phyloP scores from a whole-genome alignment of 2,329 filamentous ascomycete genomes.

The Cytospora leucostoma region DNA sequence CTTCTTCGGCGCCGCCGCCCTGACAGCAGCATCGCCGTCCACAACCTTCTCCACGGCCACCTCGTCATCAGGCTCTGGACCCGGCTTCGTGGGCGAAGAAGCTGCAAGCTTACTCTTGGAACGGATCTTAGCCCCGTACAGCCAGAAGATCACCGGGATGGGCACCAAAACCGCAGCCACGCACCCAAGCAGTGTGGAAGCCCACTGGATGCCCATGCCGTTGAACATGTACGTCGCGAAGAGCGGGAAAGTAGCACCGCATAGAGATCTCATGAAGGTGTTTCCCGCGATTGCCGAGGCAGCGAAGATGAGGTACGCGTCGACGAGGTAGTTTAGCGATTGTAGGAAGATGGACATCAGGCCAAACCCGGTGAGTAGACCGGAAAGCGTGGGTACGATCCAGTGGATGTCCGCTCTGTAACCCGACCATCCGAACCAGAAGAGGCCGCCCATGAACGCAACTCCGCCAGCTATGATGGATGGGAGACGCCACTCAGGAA shows the following conservation, averaged over 20 bases:
- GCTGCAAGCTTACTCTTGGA: conserved; percentile 58
- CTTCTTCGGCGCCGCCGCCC: conserved; percentile 24
- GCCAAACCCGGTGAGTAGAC: conserved; percentile 69
- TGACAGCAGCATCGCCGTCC: conserved; percentile 23
- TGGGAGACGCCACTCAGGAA: conserved; percentile 69
- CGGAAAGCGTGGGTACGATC: conserved; percentile 64
- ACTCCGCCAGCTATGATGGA: conserved; percentile 61
- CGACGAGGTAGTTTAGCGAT: conserved; percentile 78
- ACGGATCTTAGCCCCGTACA: conserved; percentile 61
- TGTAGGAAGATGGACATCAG: conserved; percentile 84
- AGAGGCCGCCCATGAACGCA: conserved; percentile 64
- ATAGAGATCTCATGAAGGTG: conserved; percentile 76
- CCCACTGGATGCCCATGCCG: conserved; percentile 63
- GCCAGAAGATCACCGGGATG: conserved; percentile 64
- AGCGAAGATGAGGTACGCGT: conserved; percentile 71
- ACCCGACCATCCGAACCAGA: conserved; percentile 78
- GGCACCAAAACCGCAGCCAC: conserved; percentile 60
- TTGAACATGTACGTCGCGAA: conserved; percentile 73
- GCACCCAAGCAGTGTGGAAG: conserved; percentile 62
- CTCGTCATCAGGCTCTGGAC: conserved; percentile 1
- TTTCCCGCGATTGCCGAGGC: conserved; percentile 83
- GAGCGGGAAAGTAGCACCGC: conserved; percentile 77
- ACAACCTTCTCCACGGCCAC: conserved; percentile 18
- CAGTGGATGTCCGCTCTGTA: conserved; percentile 59
- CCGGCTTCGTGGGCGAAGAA: conserved; percentile 37